Evolutionary conservation across 2,329 filamentous ascomycete species (phyloP), one percentile per base, ranked within the genome.

Genomic region (Sphaerulina vaccinii): DNA sequence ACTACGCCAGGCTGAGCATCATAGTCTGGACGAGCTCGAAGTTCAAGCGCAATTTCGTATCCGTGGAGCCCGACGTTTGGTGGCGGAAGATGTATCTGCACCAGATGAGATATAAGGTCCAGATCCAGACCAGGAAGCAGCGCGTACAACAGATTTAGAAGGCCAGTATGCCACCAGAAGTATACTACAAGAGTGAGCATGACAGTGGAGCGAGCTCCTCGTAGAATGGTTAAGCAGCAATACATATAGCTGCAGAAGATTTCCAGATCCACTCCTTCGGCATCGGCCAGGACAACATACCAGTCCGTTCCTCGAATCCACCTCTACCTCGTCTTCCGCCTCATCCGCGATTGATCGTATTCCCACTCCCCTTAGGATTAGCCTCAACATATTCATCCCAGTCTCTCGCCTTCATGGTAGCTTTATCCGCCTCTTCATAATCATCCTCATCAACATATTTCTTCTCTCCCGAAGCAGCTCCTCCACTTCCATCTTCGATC

Each of bases 351-450:
- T 95, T 93, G 56, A 93, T 71, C 1, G 88, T 93, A 68, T 95
- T 95, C 3, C 88, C 88, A 29, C 85, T 82, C 0, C 88, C 88
- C 72, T 86, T 89, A 1, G 90, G 88, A 68, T 99, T 96, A 2
- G 86, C 84, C 70, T 99, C 93, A 21, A 81, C 86, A 68, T 86
- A 99, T 67, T 99, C 92, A 71, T 99, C 93, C 93, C 93, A 99
- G 55, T 86, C 85, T 54, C 93, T 79, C 23, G 91, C 91, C 74
- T 97, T 99, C 79, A 93, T 86, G 3, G 88, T 97, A 72, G 92
- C 93, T 48, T 81, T 82, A 68, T 99, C 93, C 5, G 85, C 88
- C 65, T 86, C 88, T n/a, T 91, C 88, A 55, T 88, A 73, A 67
- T 97, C 83, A 68, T 99, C 93, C 74, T 97, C 93, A 67, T 99